Conservation (phyloP, 805 yeast species). For the Myxozyma monticola region DNA sequence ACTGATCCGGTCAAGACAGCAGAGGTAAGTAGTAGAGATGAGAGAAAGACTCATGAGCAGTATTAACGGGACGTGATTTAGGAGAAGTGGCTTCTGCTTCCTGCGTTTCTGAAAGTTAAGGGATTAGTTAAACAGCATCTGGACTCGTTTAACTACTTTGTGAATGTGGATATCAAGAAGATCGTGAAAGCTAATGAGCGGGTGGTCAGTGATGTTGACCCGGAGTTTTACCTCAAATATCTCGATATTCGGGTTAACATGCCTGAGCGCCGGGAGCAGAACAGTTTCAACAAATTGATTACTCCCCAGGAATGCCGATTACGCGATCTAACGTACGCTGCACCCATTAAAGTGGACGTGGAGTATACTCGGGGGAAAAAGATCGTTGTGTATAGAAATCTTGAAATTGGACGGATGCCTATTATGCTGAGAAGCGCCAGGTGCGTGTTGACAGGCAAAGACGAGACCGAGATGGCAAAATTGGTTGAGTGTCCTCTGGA, state of each 20-base stretch:
- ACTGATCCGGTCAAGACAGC: conserved; percentile 89
- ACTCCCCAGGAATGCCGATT: conserved; percentile 95
- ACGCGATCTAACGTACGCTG: conserved; percentile 92
- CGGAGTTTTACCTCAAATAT: conserved; percentile 91
- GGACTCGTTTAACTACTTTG: conserved; percentile 97
- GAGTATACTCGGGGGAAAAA: conserved; percentile 95
- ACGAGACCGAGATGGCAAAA: conserved; percentile 81
- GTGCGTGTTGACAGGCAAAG: conserved; percentile 78
- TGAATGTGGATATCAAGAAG: conserved; percentile 88
- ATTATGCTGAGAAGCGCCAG: conserved; percentile 92
- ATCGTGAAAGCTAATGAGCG: conserved; percentile 88
- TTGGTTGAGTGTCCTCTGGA: conserved; percentile 94
- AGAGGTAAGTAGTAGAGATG: conserved; percentile 40
- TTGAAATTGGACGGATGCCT: conserved; percentile 99
- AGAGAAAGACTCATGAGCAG: neutral
- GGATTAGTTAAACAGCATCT: conserved; percentile 96
- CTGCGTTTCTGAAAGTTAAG: conserved; percentile 93
- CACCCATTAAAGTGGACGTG: conserved; percentile 94
- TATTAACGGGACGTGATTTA: neutral
- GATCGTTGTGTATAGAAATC: conserved; percentile 82
- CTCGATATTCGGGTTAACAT: conserved; percentile 87
- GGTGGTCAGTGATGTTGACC: conserved; percentile 92
- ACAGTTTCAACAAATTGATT: conserved; percentile 38
- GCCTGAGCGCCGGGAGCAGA: conserved; percentile 44
- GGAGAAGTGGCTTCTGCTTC: conserved; percentile 95